phyloP scores from a whole-genome alignment of 2,329 filamentous ascomycete species.

The Fusarium brevicatenulatum region DNA sequence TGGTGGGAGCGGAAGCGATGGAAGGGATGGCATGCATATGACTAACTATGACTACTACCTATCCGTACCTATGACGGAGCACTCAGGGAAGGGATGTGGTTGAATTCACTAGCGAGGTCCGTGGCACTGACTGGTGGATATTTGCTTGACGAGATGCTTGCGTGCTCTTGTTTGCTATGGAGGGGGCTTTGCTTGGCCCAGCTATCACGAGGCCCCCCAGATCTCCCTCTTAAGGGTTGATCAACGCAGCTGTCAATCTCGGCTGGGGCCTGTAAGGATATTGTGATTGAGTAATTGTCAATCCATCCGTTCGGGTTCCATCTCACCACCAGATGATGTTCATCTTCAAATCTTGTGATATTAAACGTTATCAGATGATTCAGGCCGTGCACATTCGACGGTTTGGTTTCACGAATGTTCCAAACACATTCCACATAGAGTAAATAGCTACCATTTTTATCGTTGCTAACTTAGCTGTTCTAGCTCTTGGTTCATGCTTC shows the following conservation, averaged over 20 bases:
- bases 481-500: not conserved
- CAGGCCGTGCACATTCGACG: conserved; percentile 18
- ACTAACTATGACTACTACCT: not conserved
- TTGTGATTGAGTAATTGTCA: not conserved
- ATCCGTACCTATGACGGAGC: not conserved
- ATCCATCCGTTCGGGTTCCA: not conserved
- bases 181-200: not conserved
- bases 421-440: conserved; percentile 3
- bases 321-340: not conserved
- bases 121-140: conserved; percentile 28
- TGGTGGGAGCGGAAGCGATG: conserved; percentile 8
- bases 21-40: conserved; percentile 30
- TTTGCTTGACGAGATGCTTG: conserved; percentile 19
- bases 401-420: conserved; percentile 32
- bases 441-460: not conserved
- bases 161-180: conserved; percentile 8
- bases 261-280: conserved; percentile 1
- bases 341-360: not conserved
- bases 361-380: conserved; percentile 9
- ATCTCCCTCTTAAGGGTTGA: conserved; percentile 10
- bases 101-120: conserved; percentile 9
- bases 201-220: conserved; percentile 21
- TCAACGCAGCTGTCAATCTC: conserved; percentile 27
- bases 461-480: not conserved
- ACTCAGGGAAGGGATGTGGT: not conserved